phyloP scores from a whole-genome alignment of 164 flowering plant species.

The Tinospora cordifolia region DNA sequence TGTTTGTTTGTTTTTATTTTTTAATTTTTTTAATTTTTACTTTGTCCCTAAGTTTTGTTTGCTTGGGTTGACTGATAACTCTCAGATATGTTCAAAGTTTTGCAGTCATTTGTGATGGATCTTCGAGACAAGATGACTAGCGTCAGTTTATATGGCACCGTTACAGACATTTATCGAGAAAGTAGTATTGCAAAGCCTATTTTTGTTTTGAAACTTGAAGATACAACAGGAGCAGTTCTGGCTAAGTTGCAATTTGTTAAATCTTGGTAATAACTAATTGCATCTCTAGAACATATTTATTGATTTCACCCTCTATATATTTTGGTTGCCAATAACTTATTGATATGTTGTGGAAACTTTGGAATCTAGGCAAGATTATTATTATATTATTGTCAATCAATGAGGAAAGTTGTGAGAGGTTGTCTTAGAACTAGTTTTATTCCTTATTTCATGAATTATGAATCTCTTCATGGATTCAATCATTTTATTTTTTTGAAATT shows the following conservation, averaged over 20 bases:
- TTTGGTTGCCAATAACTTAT: not conserved
- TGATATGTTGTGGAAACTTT: not conserved
- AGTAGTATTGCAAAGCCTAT: slow-evolving; percentile 25
- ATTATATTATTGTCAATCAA: not conserved
- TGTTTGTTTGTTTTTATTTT: too few species aligned
- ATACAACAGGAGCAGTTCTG: slow-evolving; percentile 56
- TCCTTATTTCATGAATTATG: not conserved
- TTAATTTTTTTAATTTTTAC: too few species aligned
- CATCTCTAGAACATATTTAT: not conserved
- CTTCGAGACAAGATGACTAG: slow-evolving; percentile 86
- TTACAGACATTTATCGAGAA: slow-evolving; percentile 46
- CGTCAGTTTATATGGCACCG: slow-evolving; percentile 74
- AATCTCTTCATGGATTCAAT: not conserved
- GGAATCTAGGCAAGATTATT: not conserved
- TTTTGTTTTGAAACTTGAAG: slow-evolving; percentile 57
- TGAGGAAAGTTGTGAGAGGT: not conserved
- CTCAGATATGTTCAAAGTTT: slow-evolving; percentile 15
- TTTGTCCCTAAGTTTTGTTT: too few species aligned
- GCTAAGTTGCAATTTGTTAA: slow-evolving; percentile 61
- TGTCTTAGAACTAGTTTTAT: not conserved
- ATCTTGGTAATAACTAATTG: slow-evolving; percentile 44
- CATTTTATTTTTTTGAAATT: too few species aligned
- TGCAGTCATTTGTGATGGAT: slow-evolving; percentile 78
- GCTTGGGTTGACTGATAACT: not conserved
- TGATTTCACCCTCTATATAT: not conserved